A percentile compares a stretch with the other conserved stretches of the same genome.
phyloP scores from a whole-genome alignment of 495 filamentous ascomycete genomes.

The Talaromyces nanjingensis region DNA sequence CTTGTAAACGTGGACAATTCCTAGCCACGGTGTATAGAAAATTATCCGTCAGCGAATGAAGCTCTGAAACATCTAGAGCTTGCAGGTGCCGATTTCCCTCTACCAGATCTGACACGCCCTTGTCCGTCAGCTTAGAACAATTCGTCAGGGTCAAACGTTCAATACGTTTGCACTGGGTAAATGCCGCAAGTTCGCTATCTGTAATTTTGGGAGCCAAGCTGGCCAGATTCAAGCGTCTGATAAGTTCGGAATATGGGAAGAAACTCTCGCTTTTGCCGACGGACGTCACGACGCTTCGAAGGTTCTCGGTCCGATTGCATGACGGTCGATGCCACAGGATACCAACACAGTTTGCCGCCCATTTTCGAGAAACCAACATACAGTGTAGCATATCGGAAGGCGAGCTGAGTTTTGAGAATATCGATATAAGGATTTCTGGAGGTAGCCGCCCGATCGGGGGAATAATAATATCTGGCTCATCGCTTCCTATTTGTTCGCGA shows the following conservation, averaged over 20 bases:
- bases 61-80: constrained; percentile 82
- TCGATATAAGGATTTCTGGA: constrained; percentile 86
- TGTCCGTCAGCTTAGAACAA: constrained; percentile 78
- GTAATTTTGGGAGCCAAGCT: constrained; percentile 68
- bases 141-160: constrained; percentile 92
- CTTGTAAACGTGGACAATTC: constrained; percentile 79
- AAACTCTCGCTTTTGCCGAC: constrained; percentile 61
- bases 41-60: constrained; percentile 71
- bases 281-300: constrained; percentile 69
- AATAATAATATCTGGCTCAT: constrained; percentile 46
- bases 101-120: constrained; percentile 72
- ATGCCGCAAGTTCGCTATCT: constrained; percentile 80
- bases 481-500: constrained; percentile 57
- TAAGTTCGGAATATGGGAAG: constrained; percentile 79
- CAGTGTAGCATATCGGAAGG: constrained; percentile 72
- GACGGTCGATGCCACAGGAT: constrained; percentile 91
- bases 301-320: constrained; percentile 76
- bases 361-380: constrained; percentile 87
- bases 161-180: constrained; percentile 79
- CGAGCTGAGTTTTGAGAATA: constrained; percentile 77
- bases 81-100: constrained; percentile 73
- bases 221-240: constrained; percentile 86
- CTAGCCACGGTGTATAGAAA: constrained; percentile 74
- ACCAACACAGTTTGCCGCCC: constrained; percentile 89
- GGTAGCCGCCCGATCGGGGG: constrained; percentile 80